Base-by-base conservation (phyloP, 1,284 basidiomycete species). In the Microbotryomycetes sp. region DNA sequence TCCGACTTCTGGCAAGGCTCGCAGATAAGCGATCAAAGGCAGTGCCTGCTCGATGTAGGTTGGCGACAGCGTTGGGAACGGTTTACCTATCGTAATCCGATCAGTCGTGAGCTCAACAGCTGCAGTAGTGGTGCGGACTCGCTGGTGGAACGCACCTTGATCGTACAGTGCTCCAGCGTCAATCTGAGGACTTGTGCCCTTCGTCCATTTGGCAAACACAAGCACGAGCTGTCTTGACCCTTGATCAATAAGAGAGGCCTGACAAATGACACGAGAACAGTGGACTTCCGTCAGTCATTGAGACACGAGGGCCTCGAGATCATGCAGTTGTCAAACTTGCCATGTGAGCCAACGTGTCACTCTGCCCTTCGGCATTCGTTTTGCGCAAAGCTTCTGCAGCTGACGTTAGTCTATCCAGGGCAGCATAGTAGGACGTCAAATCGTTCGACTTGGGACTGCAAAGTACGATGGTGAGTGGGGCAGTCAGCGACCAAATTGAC, bases 161-260 rank as follows among this genome's bases (percentile, higher is more conserved):
- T 67, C 68, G 54, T 59, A 65, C 3, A 69, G 55, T 2, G 59
- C 51, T 7, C 68, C 68, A 3, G 65, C 68, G 49, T 69, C 68
- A 30, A 67, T 54, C 4, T 49, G 25, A 0, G 65, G 65, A 7
- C 56, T 60, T 2, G 65, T 67, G 28, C 63, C 68, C 23, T 65
- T 62, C 23, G 56, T 49, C 68, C 66, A 67, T 26, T 59, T 58
- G 32, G 49, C 45, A 50, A 67, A 69, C 25, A 67, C 63, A 2
- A 25, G 48, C 47, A 67, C 52, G 29, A 69, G 54, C 14, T 69
- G 68, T 9, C 47, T 47, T 3, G 62, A 61, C 1, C 68, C 68
- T 3, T 49, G 25, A 12, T 69, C 65, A 29, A 69, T 56, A 19
- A 69, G 31, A 1, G 51, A 49, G 4, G 32, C 29, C 68, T 68